Evolutionary conservation across 1,139 yeast genomes (phyloP), one percentile per base, ranked within the genome.

Genomic region (Saccharomyces pastorianus): DNA sequence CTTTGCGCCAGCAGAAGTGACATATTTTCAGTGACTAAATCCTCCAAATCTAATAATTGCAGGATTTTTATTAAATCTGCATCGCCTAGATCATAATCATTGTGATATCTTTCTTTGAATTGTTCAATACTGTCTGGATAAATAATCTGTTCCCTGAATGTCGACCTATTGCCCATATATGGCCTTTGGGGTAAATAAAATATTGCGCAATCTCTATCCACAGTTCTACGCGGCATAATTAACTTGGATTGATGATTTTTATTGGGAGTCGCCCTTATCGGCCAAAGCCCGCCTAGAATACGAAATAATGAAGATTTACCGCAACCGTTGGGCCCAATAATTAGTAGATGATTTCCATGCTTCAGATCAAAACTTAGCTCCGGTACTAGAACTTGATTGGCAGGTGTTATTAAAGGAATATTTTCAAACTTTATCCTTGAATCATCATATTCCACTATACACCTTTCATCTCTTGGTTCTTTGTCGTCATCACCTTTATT

Each of bases 321-420:
- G 55, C 96, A 88, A 1, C 97, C 97, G 67, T 91, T 91, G 7
- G 97, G 97, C 0, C 97, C 98, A 6, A 93, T 93, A 67, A 91
- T 90, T 56, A 91, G 76, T 55, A 91, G 75, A 70, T 91, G 95
- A 55, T 90, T 85, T 32, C 97, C 97, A 48, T 82, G 85, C 59
- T 83, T 81, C 55, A 91, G 81, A 52, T 83, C 77, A 69, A 91
- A 90, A 47, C 81, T 76, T 62, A 91, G 76, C 42, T 81, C 78
- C 52, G 80, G 78, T 41, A 88, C 84, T 55, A 91, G 76, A 0
- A 85, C 78, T 51, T 88, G 95, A 54, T 89, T 84, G 3, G 88
- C 85, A 0, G 98, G 97, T 0, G 97, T 89, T 1, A 86, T 79
- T 53, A 91, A 77, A 27, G 90, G 88, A 7, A 91, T 89, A 50